Base-by-base conservation (phyloP, 257 asterid genomes). In the Nicotiana sylvestris region DNA sequence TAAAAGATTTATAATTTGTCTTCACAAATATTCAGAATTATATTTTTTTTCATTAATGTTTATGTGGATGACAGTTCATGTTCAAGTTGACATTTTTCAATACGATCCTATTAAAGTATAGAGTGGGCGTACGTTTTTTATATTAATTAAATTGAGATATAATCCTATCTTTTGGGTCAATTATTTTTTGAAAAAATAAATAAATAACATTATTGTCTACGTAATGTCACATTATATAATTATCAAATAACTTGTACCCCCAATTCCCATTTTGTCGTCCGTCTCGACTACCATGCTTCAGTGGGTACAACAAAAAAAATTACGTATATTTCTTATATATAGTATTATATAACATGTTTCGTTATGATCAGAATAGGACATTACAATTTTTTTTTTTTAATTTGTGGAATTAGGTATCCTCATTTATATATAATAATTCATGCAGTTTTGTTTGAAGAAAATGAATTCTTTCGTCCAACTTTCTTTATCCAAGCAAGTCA, bases 61-160 rank as follows among this genome's bases (percentile, higher is more conserved):
- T 70, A 21, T 21, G 58, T 21, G 78, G 78, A 70, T 43, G n/a
- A n/a, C 78, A 21, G 78, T 69, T 69, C 77, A 69, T n/a, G 58
- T 39, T 46, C 78, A 69, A n/a, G 78, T 70, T 70, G 78, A 39
- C 77, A 39, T 37, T 69, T 18, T 37, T 37, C 77, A 37, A 68
- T 18, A 69, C 5, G 77, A 70, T 2, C 58, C 78, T 70, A 11
- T 43, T 39, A 70, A 70, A 70, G 12, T 70, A 70, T 11, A 68
- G 29, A 39, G 29, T 68, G 30, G 76, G 77, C 2, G 17, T 18
- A 68, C 77, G 49, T 39, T 35, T 69, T 43, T 9, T 10, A 39
- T 69, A 69, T 37, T 69, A 39, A 39, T 69, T 69, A 69, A 69
- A 12, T 37, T 39, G n/a, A 39, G 30, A 69, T 39, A 5, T 39